These are phyloP conservation scores for Ziziphus jujuba DNA, from an alignment of 306 rosid genomes.

Conservation along the genomic window DNA sequence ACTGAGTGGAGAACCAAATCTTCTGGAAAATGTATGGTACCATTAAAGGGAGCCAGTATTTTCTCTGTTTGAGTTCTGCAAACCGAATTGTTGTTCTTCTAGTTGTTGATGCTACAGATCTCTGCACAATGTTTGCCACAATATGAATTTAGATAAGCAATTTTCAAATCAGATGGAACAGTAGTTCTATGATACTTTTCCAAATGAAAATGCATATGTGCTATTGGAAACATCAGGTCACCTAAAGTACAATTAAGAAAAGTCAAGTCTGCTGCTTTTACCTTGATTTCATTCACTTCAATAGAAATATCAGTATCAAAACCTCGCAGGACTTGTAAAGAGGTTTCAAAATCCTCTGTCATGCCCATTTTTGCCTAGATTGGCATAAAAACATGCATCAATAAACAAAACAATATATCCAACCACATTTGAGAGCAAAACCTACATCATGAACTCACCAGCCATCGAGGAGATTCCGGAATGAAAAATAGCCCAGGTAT, in stretches of 20 bases:
- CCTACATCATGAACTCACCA: slow-evolving; percentile 47
- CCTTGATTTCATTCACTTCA: slow-evolving; percentile 88
- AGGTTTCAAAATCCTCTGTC: slow-evolving; percentile 89
- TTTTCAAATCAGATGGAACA: slow-evolving; percentile 11
- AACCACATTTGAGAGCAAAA: slow-evolving; percentile 18
- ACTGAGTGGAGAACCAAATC: slow-evolving; percentile 16
- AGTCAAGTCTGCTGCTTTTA: slow-evolving; percentile 10
- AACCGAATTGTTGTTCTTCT: slow-evolving; percentile 70
- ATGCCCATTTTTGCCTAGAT: slow-evolving; percentile 92
- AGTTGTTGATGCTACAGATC: slow-evolving; percentile 63
- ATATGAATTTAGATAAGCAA: background rate
- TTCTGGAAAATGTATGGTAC: slow-evolving; percentile 37
- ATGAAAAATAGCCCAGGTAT: slow-evolving; percentile 94
- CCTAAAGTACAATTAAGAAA: background rate
- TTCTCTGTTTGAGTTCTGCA: slow-evolving; percentile 73
- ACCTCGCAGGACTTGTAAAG: slow-evolving; percentile 96
- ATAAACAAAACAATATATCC: no score
- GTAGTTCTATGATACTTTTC: background rate
- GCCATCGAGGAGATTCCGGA: slow-evolving; percentile 99
- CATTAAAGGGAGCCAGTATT: slow-evolving; percentile 92
- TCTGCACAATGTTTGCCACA: slow-evolving; percentile 44
- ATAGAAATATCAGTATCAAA: slow-evolving; percentile 78
- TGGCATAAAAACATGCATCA: background rate
- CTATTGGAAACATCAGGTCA: no score
- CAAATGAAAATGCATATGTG: background rate